These are phyloP conservation scores for Phytophthora rubi DNA, from an alignment of 352 stramenopile genomes.

Conservation along the genomic window DNA sequence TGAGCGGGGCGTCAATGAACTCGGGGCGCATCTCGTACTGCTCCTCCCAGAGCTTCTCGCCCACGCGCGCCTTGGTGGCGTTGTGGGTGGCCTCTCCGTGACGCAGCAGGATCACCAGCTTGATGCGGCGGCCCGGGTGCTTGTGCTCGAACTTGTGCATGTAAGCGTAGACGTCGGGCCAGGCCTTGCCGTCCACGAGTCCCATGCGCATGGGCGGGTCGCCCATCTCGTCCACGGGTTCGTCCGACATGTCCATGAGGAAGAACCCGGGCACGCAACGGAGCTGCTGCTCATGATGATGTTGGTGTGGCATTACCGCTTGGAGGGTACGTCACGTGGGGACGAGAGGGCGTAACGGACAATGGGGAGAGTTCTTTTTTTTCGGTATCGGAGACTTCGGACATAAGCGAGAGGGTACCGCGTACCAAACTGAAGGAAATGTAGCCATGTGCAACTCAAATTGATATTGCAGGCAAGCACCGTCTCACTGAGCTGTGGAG, in stretches of 20 bases:
- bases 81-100: slow-evolving; percentile 78
- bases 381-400: not conserved
- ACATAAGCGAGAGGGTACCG: not conserved
- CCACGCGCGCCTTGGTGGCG: slow-evolving; percentile 62
- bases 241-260: slow-evolving; percentile 42
- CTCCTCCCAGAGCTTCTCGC: slow-evolving; percentile 55
- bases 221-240: slow-evolving; percentile 39
- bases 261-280: slow-evolving; percentile 53
- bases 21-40: slow-evolving; percentile 53
- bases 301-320: slow-evolving; percentile 3
- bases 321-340: slow-evolving; percentile 9
- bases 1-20: slow-evolving; percentile 72
- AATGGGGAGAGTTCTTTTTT: slow-evolving; percentile 21
- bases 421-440: slow-evolving; percentile 8
- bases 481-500: too few relatives aligned
- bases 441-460: slow-evolving; percentile 4
- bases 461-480: too few relatives aligned
- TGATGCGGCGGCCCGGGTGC: slow-evolving; percentile 32
- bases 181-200: slow-evolving; percentile 47
- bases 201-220: slow-evolving; percentile 49
- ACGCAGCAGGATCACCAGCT: slow-evolving; percentile 68
- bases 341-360: slow-evolving; percentile 23
- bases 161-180: slow-evolving; percentile 46
- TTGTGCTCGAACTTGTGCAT: slow-evolving; percentile 38
- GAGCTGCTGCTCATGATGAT: slow-evolving; percentile 14